phyloP scores from a whole-genome alignment of 2,329 filamentous ascomycete genomes.

The Fusarium lateritium region DNA sequence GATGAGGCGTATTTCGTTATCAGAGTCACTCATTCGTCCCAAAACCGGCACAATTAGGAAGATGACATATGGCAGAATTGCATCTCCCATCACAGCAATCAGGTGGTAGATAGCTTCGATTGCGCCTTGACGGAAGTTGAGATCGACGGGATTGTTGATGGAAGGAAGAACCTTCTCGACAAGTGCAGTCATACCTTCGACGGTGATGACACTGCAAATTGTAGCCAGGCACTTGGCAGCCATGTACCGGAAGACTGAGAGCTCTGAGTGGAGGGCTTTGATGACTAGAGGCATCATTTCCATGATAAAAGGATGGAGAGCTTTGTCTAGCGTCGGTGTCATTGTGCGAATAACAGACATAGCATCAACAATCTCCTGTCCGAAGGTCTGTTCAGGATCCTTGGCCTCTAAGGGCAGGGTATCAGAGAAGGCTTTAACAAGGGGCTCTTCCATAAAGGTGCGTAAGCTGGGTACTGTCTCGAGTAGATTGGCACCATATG shows the following conservation, averaged over 20 bases:
- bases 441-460: constrained; percentile 84
- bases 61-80: constrained; percentile 96
- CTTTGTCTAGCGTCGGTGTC: constrained; percentile 86
- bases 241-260: constrained; percentile 95
- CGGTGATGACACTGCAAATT: constrained; percentile 95
- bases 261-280: constrained; percentile 86
- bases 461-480: constrained; percentile 87
- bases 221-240: constrained; percentile 98
- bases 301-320: constrained; percentile 85
- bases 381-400: constrained; percentile 81
- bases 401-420: constrained; percentile 80
- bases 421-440: constrained; percentile 80
- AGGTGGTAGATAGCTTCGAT: constrained; percentile 97
- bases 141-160: constrained; percentile 90
- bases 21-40: constrained; percentile 97
- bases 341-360: constrained; percentile 93
- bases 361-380: constrained; percentile 94
- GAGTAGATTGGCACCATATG: constrained; percentile 84
- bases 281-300: constrained; percentile 87
- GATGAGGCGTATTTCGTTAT: constrained; percentile 93
- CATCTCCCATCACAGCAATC: constrained; percentile 98
- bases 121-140: constrained; percentile 91
- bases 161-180: constrained; percentile 94
- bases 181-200: constrained; percentile 95
- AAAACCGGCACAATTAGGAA: constrained; percentile 98